Evolutionary conservation across 257 asterid species (phyloP).

Genomic region (Dorcoceras hygrometricum): DNA sequence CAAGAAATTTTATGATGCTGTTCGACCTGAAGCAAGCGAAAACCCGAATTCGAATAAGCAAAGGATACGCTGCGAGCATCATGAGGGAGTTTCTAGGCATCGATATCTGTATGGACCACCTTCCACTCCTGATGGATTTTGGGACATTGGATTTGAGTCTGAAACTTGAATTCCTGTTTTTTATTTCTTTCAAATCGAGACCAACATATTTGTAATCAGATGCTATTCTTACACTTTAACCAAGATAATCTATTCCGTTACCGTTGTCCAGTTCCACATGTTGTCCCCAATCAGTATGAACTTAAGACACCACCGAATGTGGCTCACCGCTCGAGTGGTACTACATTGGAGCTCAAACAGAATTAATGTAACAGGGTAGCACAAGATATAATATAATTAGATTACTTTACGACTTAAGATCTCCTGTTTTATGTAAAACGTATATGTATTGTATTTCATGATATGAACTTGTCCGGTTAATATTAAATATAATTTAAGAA

Average conservation of each 20-base stretch:
- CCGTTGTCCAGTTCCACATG: not conserved
- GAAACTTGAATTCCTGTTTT: conserved; percentile 51
- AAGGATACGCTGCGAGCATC: conserved; percentile 78
- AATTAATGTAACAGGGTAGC: too few species aligned
- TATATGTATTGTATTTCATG: too few species aligned
- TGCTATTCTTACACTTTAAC: not conserved
- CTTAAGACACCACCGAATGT: too few species aligned
- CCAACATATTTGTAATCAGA: conserved; percentile 4
- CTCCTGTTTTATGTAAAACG: too few species aligned
- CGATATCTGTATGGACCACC: conserved; percentile 95
- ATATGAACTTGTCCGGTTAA: too few species aligned
- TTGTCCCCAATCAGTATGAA: not conserved
- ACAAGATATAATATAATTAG: too few species aligned
- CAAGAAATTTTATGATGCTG: conserved; percentile 90
- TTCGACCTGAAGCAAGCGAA: conserved; percentile 53
- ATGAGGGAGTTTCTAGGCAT: conserved; percentile 93
- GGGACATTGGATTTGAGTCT: conserved; percentile 94
- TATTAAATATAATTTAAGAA: too few species aligned
- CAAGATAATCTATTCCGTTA: not conserved
- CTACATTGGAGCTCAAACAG: too few species aligned
- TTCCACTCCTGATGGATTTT: conserved; percentile 92
- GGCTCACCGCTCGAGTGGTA: too few species aligned
- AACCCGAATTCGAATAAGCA: conserved; percentile 35
- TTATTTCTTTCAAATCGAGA: conserved; percentile 12
- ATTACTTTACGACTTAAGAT: too few species aligned